Base-by-base conservation (phyloP, 805 yeast genomes). In the Saturnispora kantuleensis region DNA sequence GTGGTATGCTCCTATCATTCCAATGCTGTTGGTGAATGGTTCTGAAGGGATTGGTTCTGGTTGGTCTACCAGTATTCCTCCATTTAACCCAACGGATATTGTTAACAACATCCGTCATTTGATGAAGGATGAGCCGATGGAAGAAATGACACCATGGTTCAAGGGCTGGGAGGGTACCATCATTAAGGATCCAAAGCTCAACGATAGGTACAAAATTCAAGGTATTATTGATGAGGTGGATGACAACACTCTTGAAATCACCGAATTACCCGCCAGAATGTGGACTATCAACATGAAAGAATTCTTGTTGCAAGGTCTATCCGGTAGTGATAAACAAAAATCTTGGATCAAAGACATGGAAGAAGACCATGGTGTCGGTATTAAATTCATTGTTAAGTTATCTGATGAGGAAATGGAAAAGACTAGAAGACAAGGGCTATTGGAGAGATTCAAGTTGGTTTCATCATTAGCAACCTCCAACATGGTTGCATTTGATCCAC, bases 11-110 rank as follows among this genome's bases (percentile, higher is more conserved):
- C 98, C 98, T 1, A 79, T 93, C n/a, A 54, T 93, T 34, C 98
- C 98, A 9, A 85, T 88, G 86, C 60, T 93, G n/a, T 70, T 93
- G 49, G 95, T 93, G 5, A 93, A 93, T 58, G 98, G 98, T 47
- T 74, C 90, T 8, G 98, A 93, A 64, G 98, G 98, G 68, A 93
- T 93, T 62, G 98, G 98, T 50, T 89, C 98, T 39, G 98, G 98
- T 52, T 93, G 97, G 97, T 85, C 96, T 52, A 88, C 97, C 1
- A 79, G 77, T 49, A 82, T 93, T 50, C 98, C 98, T 1, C 79
- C 85, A 35, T 90, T 76, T 65, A 88, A 93, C 59, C 98, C 98
- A 0, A 55, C 62, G 11, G 97, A 90, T 58, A 69, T 93, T 48
- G 87, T 87, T 21, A 67, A 64, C 2, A 93, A 93, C 55, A 67